phyloP scores from a whole-genome alignment of 2,329 filamentous ascomycete species.

The Aspergillus pseudoglaucus region DNA sequence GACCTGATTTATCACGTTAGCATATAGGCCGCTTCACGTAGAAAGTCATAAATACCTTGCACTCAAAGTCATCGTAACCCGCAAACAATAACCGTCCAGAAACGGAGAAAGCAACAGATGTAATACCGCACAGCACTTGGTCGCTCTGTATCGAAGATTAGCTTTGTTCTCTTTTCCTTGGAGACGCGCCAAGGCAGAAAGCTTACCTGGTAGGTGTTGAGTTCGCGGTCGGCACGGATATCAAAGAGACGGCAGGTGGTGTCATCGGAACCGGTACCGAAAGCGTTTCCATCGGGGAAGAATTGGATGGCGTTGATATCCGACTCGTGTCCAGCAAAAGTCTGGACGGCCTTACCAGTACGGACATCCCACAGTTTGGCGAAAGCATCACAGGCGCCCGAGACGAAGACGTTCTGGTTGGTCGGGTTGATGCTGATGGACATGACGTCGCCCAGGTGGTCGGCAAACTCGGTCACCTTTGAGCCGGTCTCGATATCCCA shows the following conservation, averaged over 20 bases:
- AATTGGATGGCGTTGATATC: conserved; percentile 99
- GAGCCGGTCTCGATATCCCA: conserved; percentile 99
- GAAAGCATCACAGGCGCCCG: conserved; percentile 97
- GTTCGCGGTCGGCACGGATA: conserved; percentile 83
- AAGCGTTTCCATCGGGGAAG: conserved; percentile 97
- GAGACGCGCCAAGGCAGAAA: not conserved
- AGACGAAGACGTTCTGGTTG: conserved; percentile 98
- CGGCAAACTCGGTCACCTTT: conserved; percentile 95
- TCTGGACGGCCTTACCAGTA: conserved; percentile 96
- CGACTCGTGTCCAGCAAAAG: conserved; percentile 95
- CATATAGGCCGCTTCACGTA: too few relatives aligned
- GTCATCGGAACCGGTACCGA: conserved; percentile 95
- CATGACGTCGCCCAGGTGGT: conserved; percentile 98
- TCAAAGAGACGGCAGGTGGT: conserved; percentile 96
- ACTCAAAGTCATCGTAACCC: conserved; percentile 98
- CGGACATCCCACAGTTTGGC: conserved; percentile 99
- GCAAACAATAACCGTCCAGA: conserved; percentile 92
- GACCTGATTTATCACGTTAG: conserved; percentile 53
- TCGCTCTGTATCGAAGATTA: conserved; percentile 62
- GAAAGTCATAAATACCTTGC: conserved; percentile 63
- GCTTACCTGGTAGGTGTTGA: conserved; percentile 61
- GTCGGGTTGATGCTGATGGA: conserved; percentile 99
- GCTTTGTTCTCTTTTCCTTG: not conserved
- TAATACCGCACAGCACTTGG: conserved; percentile 95
- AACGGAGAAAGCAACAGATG: conserved; percentile 94